Evolutionary conservation across 257 asterid genomes (phyloP).

Genomic region (Solanum bulbocastanum): DNA sequence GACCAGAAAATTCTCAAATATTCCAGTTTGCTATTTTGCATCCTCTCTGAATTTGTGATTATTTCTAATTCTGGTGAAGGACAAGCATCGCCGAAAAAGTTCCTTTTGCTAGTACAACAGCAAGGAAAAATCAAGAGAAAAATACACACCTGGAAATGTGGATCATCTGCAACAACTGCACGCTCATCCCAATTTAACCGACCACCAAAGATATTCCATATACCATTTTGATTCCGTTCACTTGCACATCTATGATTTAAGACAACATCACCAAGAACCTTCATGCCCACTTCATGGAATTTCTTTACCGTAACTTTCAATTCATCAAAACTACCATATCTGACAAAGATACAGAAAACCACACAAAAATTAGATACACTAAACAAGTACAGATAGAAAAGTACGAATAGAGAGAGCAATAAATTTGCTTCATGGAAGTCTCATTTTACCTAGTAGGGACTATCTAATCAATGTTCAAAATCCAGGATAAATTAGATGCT

Average conservation of each 20-base stretch:
- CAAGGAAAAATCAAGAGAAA: neutral
- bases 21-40: neutral
- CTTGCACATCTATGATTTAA: constrained; percentile 93
- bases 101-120: neutral
- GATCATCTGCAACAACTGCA: constrained; percentile 96
- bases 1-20: neutral
- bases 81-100: neutral
- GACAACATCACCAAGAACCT: constrained; percentile 89
- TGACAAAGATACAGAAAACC: constrained; percentile 13
- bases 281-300: constrained; percentile 66
- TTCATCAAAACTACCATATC: constrained; percentile 80
- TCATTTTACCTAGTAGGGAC: neutral
- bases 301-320: constrained; percentile 58
- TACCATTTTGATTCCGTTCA: constrained; percentile 59
- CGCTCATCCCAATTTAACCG: constrained; percentile 94
- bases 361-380: neutral
- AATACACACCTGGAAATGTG: constrained; percentile 82
- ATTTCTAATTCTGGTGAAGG: neutral
- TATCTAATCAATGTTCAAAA: neutral
- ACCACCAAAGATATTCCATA: constrained; percentile 97
- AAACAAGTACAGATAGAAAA: neutral
- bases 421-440: neutral
- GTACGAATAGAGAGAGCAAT: neutral
- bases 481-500: neutral
- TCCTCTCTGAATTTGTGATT: neutral